Evolutionary conservation across 2,329 filamentous ascomycete species (phyloP).

Genomic region (Tolypocladium capitatum): DNA sequence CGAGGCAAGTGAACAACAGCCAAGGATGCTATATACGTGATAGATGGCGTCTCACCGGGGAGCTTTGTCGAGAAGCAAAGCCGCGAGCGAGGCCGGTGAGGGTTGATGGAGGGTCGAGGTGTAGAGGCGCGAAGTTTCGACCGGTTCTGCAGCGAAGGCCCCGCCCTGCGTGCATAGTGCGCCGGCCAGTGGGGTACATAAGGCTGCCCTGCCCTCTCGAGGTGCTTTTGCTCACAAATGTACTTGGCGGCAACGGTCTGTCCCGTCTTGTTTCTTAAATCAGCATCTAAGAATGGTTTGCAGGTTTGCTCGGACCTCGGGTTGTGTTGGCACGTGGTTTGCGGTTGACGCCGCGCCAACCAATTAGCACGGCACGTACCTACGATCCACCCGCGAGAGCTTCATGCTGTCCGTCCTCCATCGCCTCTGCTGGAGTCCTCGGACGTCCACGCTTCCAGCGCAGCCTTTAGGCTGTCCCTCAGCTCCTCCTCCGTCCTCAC

Average conservation of each 20-base stretch:
- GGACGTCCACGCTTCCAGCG: constrained; percentile 8
- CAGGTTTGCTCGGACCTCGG: too few species aligned
- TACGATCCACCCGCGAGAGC: too few species aligned
- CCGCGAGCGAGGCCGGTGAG: neutral
- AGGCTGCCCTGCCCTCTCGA: neutral
- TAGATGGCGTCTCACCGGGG: neutral
- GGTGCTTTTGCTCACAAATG: neutral
- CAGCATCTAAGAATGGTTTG: neutral
- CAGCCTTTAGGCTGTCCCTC: constrained; percentile 18
- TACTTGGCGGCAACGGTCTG: neutral
- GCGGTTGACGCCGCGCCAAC: too few species aligned
- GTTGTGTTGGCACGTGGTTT: neutral
- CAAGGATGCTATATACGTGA: neutral
- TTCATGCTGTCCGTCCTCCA: neutral
- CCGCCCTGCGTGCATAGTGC: neutral
- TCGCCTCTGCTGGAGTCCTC: neutral
- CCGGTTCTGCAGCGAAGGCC: neutral
- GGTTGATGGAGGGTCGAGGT: neutral
- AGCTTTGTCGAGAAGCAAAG: neutral
- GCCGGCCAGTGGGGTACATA: neutral
- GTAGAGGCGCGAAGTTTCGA: neutral
- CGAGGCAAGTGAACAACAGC: neutral
- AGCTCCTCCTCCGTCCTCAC: constrained; percentile 29
- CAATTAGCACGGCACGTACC: too few species aligned
- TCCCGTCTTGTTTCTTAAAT: neutral